Percentiles rank a stretch among this genome's conserved stretches.
Conservation (phyloP, 176 grass and related monocot genomes). For the Sorghum bicolor region Sorghum_bicolor_NCBIv3 NC_012879.2:60352001-60352500, state of each 20-base stretch:
- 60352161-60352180: no score
- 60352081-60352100: neutral
- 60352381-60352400: neutral
- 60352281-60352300: neutral
- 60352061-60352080: neutral
- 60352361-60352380: neutral
- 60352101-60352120: neutral
- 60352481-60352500: neutral
- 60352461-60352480: neutral
- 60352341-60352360: neutral
- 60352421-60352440: neutral
- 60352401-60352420: neutral
- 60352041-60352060: neutral
- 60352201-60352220: neutral
- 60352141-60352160: neutral
- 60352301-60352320: neutral
- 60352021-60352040: neutral
- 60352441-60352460: neutral
- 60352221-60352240: neutral
- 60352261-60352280: neutral
- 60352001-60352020: neutral
- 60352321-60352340: neutral
- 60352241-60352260: neutral
- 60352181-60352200: neutral
- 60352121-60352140: neutral